A percentile compares a stretch with the other conserved stretches of the same genome.
Evolutionary conservation across 78 protist species (phyloP).

Genomic region (Cavenderia fasciculata): DNA sequence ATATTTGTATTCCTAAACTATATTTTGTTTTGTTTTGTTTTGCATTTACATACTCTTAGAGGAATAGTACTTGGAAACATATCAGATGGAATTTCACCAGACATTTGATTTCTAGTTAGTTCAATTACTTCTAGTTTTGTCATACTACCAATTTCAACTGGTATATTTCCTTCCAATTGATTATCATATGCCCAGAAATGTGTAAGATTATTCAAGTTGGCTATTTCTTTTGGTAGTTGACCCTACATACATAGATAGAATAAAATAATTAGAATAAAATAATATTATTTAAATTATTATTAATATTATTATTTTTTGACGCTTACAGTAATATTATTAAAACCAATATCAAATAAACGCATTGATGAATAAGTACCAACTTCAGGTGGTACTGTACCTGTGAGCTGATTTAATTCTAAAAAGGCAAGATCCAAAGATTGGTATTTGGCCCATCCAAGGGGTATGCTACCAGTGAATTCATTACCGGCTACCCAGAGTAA

Average conservation of each 20-base stretch:
- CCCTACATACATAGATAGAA: conserved; percentile 8
- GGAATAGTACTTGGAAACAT: background rate
- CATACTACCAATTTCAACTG: background rate
- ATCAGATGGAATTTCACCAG: conserved; percentile 20
- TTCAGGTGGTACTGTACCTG: conserved; percentile 43
- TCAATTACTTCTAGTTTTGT: conserved; percentile 14
- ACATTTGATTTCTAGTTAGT: conserved; percentile 29
- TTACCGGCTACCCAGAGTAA: conserved; percentile 58
- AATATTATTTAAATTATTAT: background rate
- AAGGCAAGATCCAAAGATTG: conserved; percentile 14
- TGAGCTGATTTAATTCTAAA: conserved; percentile 26
- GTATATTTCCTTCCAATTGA: conserved; percentile 2
- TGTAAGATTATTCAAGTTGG: background rate
- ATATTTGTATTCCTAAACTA: background rate
- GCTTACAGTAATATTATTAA: conserved; percentile 27
- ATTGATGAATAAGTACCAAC: background rate
- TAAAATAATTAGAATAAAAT: background rate
- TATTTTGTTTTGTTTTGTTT: background rate
- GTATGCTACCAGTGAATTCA: conserved; percentile 16
- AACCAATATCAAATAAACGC: conserved; percentile 55
- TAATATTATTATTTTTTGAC: background rate
- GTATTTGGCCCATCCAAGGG: conserved; percentile 5
- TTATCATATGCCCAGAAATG: conserved; percentile 65
- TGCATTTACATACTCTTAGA: background rate
- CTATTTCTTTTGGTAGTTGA: conserved; percentile 1